These are phyloP conservation scores for Symbiodinium pilosum DNA, from an alignment of 73 alveolate species.

Conservation along the genomic window DNA sequence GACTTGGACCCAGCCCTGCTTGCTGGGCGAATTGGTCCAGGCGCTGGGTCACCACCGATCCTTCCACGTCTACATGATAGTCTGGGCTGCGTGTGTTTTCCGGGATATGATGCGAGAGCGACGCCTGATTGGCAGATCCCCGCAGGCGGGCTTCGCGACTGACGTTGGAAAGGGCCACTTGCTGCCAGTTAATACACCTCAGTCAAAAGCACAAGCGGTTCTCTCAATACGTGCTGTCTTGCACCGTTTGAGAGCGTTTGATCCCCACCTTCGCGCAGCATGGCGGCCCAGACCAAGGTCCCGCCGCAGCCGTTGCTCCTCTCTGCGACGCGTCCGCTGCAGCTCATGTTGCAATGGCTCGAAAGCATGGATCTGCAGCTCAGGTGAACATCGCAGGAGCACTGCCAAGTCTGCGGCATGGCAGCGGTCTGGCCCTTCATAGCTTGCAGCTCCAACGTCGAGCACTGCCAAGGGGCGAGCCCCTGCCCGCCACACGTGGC, in stretches of 20 bases:
- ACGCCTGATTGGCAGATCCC: conserved; percentile 63
- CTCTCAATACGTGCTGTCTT: too few relatives aligned
- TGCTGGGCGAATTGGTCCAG: conserved; percentile 37
- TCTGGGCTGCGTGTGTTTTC: conserved; percentile 16
- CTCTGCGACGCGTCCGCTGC: conserved; percentile 8
- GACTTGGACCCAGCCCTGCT: conserved; percentile 6
- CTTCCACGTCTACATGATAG: not conserved
- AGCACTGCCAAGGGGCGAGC: not conserved
- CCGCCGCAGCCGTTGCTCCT: conserved; percentile 23
- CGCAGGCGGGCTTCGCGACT: not conserved
- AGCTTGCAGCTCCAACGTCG: conserved; percentile 46
- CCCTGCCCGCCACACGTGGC: not conserved
- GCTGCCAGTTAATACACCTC: conserved; percentile 40
- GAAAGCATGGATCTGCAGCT: conserved; percentile 21
- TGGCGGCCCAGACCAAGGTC: conserved; percentile 33
- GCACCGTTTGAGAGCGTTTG: too few relatives aligned
- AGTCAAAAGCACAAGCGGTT: not conserved
- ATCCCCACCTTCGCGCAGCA: not conserved
- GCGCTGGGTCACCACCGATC: not conserved
- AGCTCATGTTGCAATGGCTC: conserved; percentile 25
- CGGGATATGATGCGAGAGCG: conserved; percentile 40
- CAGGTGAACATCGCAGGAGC: conserved; percentile 15
- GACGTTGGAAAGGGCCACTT: conserved; percentile 17
- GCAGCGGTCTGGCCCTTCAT: conserved; percentile 83
- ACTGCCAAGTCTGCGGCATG: conserved; percentile 69